These are phyloP conservation scores for Arthrinium phaeospermum DNA, from an alignment of 2,329 filamentous ascomycete species.

Conservation along the genomic window DNA sequence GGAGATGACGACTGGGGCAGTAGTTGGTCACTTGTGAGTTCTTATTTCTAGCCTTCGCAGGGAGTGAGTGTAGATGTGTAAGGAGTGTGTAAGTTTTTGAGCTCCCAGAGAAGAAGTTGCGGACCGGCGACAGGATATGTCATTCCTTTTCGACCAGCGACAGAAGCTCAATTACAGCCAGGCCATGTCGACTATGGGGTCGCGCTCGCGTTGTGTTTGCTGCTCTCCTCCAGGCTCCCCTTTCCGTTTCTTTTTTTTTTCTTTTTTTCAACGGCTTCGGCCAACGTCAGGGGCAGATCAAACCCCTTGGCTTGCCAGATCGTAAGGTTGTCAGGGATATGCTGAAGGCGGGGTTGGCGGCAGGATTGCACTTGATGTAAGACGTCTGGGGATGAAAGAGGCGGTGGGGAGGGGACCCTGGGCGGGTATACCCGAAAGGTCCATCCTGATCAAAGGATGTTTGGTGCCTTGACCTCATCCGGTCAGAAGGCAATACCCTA, in stretches of 20 bases:
- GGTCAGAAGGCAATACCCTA: not conserved
- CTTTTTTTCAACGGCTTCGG: not conserved
- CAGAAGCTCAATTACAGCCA: not conserved
- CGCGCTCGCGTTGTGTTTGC: not conserved
- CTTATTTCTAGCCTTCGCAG: not conserved
- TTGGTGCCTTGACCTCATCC: not conserved
- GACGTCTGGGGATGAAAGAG: no score
- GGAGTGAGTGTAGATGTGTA: not conserved
- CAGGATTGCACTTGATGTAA: no score
- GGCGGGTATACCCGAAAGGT: not conserved
- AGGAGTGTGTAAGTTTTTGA: not conserved
- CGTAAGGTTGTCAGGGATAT: not conserved
- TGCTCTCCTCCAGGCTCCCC: not conserved
- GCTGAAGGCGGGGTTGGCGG: not conserved
- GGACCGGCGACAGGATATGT: not conserved
- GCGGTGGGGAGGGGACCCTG: not conserved
- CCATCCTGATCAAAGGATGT: not conserved
- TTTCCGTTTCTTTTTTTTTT: not conserved
- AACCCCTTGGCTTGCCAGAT: not conserved
- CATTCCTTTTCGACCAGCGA: not conserved
- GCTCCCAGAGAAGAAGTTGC: not conserved
- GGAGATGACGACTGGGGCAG: not conserved
- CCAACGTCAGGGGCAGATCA: not conserved
- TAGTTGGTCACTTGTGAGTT: not conserved
- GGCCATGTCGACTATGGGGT: not conserved